Evolutionary conservation across 1,139 yeast species (phyloP), one percentile per base, ranked within the genome.

Genomic region (Williopsis jadinii): DNA sequence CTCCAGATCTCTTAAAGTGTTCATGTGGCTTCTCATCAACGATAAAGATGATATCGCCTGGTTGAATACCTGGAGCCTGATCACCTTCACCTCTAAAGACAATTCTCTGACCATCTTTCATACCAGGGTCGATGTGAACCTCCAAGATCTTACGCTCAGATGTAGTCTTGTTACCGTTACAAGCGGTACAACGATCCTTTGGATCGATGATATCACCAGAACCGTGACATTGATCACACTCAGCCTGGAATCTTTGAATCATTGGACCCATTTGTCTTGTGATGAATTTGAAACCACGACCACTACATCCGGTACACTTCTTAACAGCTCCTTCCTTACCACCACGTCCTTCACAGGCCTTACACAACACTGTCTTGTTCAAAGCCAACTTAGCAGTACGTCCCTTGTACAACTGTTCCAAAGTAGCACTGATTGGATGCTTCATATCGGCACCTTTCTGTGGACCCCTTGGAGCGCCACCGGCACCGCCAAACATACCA

Each of bases 191-290:
- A 62, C 90, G 79, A 68, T 88, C 96, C 70, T 84, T 84, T 46
- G 90, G 77, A 63, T 84, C 82, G 61, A 88, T 77, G 51, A 83
- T 84, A 63, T 85, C 95, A 62, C 99, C 99, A 47, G 84, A 74
- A 62, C 97, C 98, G 54, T 77, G 70, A 81, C 99, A 92, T 48
- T 70, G 82, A 54, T 86, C 94, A 83, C 99, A 92, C 44, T 80
- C 82, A 34, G 95, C 82, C 71, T 92, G 98, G 79, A 85, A 85
- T 73, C 97, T 82, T 72, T 92, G 99, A 59, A 92, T 84, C 94
- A 92, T 88, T 51, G 96, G 97, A 54, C 99, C 99, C 97, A 92
- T 90, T 68, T 92, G 97, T 72, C 96, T 85, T 44, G 97, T 87
- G 55, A 90, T 84, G 55, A 92, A 84, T 67, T 80, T 86, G 66